phyloP scores from a whole-genome alignment of 352 stramenopile species.

The Phytophthora idaei region DNA sequence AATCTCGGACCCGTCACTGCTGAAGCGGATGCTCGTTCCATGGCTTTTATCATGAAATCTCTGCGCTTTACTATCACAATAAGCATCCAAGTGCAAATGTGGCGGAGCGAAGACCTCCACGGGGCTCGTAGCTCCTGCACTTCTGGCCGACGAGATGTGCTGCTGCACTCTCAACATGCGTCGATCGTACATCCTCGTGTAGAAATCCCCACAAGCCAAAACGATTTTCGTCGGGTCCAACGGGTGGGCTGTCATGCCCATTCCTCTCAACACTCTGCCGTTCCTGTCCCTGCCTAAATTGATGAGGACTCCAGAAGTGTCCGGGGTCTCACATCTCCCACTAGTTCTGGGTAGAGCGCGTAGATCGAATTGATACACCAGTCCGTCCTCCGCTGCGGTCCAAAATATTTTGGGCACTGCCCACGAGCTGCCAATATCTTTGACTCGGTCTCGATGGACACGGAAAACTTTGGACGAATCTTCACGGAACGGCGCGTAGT shows the following conservation, averaged over 20 bases:
- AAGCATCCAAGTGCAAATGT: conserved; percentile 74
- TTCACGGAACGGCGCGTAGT: conserved; percentile 81
- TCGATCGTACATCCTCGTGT: conserved; percentile 78
- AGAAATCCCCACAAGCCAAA: conserved; percentile 80
- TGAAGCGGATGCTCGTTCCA: conserved; percentile 86
- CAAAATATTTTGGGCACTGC: conserved; percentile 84
- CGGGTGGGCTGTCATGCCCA: conserved; percentile 77
- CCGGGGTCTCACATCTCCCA: conserved; percentile 35
- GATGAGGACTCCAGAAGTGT: conserved; percentile 63
- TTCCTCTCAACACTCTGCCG: conserved; percentile 56
- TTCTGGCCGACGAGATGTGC: conserved; percentile 25
- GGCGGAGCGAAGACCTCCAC: conserved; percentile 75
- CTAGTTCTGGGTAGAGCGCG: conserved; percentile 53
- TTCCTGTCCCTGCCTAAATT: conserved; percentile 62
- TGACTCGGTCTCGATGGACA: conserved; percentile 78
- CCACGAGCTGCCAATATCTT: conserved; percentile 75
- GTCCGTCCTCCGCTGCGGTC: conserved; percentile 85
- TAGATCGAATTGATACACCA: conserved; percentile 87
- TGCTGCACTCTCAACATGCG: conserved; percentile 73
- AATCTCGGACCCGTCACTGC: conserved; percentile 63
- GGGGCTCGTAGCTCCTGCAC: conserved; percentile 46
- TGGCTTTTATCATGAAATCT: conserved; percentile 62
- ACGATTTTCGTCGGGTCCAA: conserved; percentile 75
- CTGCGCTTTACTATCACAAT: conserved; percentile 44
- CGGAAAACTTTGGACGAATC: conserved; percentile 69